phyloP scores from a whole-genome alignment of 495 filamentous ascomycete genomes.

The Penicillium psychrofluorescens region DNA sequence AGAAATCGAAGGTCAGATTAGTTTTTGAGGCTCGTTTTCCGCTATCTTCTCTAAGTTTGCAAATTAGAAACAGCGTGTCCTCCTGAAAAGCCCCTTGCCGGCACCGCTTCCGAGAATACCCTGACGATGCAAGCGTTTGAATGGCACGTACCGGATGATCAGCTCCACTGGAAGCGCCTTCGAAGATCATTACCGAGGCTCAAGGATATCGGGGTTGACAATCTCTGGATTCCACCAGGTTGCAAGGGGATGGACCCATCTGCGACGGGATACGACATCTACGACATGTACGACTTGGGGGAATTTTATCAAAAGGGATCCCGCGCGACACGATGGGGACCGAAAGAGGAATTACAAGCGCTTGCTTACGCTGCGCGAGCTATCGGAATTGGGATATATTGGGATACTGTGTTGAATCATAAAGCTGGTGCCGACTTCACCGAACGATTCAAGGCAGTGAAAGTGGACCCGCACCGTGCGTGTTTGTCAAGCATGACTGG shows the following conservation, averaged over 20 bases:
- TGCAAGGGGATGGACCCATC: constrained; percentile 59
- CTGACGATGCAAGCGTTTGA: constrained; percentile 69
- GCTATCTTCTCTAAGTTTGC: not conserved
- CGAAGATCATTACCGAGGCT: constrained; percentile 44
- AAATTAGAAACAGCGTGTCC: constrained; percentile 16
- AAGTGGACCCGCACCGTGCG: constrained; percentile 50
- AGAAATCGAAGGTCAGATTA: constrained; percentile 13
- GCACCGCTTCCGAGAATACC: constrained; percentile 40
- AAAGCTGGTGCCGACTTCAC: constrained; percentile 62
- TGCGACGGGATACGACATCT: constrained; percentile 72
- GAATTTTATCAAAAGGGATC: constrained; percentile 70
- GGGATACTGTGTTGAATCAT: constrained; percentile 73
- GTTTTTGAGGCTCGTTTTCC: not conserved
- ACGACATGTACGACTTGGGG: constrained; percentile 69
- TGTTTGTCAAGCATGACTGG: not conserved
- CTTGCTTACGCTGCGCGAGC: constrained; percentile 43
- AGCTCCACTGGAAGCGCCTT: constrained; percentile 58
- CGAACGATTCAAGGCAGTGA: constrained; percentile 52
- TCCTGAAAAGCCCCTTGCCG: constrained; percentile 26
- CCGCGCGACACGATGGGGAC: constrained; percentile 66
- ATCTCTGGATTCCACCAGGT: constrained; percentile 66
- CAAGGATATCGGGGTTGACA: constrained; percentile 54
- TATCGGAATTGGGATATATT: constrained; percentile 54
- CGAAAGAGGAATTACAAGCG: constrained; percentile 51
- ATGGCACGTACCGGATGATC: constrained; percentile 64